Evolutionary conservation across 805 yeast genomes (phyloP).

Genomic region (Schizosaccharomyces octosporus): DNA sequence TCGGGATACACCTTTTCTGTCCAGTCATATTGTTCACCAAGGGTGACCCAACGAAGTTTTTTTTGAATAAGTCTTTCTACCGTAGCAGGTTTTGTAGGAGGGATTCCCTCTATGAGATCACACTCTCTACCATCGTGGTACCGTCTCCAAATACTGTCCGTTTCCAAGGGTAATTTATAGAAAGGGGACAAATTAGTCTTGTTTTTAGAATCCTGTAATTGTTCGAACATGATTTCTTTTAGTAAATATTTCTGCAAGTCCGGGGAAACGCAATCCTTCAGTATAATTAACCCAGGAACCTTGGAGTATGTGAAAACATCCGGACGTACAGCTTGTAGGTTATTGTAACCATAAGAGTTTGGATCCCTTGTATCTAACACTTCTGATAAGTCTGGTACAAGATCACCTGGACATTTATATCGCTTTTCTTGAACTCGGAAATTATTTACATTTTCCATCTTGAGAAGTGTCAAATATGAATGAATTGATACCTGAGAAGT

Average conservation of each 20-base stretch:
- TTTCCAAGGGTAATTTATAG: neutral
- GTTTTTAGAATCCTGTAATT: neutral
- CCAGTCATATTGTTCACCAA: slow-evolving; percentile 25
- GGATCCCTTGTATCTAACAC: neutral
- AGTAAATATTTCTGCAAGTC: neutral
- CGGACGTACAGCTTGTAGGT: neutral
- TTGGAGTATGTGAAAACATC: neutral
- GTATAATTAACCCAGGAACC: neutral
- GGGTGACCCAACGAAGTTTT: slow-evolving; percentile 22
- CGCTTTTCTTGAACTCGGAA: neutral
- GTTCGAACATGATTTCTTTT: neutral
- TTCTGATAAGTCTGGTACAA: neutral
- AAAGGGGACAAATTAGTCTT: slow-evolving; percentile 2
- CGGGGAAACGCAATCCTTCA: neutral
- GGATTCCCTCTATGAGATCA: neutral
- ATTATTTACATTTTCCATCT: neutral
- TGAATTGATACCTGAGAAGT: too few relatives aligned
- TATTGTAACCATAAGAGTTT: neutral
- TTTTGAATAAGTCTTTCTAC: neutral
- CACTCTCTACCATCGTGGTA: neutral
- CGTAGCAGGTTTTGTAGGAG: neutral
- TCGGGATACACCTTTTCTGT: slow-evolving; percentile 18
- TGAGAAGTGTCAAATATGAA: neutral
- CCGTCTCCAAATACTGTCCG: neutral
- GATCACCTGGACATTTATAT: neutral